Conservation (phyloP, 129 eudicot genomes). For the Lactuca sativa region DNA sequence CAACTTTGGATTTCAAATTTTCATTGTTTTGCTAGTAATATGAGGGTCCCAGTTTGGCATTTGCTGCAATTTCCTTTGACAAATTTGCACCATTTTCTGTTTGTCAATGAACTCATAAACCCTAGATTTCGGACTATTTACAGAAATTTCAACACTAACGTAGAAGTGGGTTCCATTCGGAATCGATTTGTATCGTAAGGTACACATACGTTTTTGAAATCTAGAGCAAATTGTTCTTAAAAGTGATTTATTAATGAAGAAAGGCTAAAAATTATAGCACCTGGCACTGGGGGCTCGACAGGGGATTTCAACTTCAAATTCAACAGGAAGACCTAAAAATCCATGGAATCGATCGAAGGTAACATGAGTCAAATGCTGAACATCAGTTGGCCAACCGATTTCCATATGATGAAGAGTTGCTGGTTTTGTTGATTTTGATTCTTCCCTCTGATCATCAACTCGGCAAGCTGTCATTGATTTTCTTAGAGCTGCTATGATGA, state of each 20-base stretch:
- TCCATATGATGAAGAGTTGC: conserved; percentile 63
- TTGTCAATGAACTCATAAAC: conserved; percentile 19
- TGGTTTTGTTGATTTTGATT: conserved; percentile 20
- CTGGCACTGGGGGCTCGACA: conserved; percentile 82
- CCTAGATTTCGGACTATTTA: conserved; percentile 23
- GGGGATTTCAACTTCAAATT: conserved; percentile 83
- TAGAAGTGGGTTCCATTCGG: conserved; percentile 14
- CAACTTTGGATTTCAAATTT: conserved; percentile 21
- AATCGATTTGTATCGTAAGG: conserved; percentile 6
- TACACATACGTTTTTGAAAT: conserved; percentile 4
- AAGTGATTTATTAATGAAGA: background rate
- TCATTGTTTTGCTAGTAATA: background rate
- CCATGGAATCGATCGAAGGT: conserved; percentile 92
- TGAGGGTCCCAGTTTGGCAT: conserved; percentile 26
- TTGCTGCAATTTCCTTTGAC: conserved; percentile 8
- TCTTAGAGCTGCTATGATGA: conserved; percentile 67
- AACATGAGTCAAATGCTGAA: conserved; percentile 82
- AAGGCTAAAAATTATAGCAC: conserved; percentile 26
- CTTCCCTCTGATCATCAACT: conserved; percentile 45
- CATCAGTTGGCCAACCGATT: conserved; percentile 95
- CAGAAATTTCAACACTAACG: conserved; percentile 18
- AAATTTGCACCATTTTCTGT: conserved; percentile 8
- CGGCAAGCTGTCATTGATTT: conserved; percentile 86
- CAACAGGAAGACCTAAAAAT: conserved; percentile 85
- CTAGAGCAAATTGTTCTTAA: background rate